Percentiles rank a stretch among this genome's conserved stretches.
These are phyloP conservation scores for Aspergillus transmontanensis DNA, from an alignment of 2,329 filamentous ascomycete genomes.

Conservation along the genomic window DNA sequence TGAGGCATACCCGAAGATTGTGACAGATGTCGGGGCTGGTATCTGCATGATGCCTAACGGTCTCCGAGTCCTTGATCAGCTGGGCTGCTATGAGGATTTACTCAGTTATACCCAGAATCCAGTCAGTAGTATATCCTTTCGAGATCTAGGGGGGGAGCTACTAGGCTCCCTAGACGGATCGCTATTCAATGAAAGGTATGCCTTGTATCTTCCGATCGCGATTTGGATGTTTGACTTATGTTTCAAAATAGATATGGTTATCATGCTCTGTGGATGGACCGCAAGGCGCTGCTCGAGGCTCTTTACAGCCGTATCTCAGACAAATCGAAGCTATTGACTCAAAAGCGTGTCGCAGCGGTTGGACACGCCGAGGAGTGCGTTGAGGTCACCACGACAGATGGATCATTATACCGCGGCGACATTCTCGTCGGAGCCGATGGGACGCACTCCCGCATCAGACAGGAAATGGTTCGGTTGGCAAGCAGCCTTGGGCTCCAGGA, in stretches of 20 bases:
- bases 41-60: slow-evolving; percentile 52
- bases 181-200: background rate
- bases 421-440: slow-evolving; percentile 48
- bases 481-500: slow-evolving; percentile 12
- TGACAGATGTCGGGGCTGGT: slow-evolving; percentile 50
- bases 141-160: background rate
- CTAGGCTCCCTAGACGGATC: background rate
- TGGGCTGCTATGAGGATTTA: slow-evolving; percentile 36
- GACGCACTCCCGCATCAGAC: slow-evolving; percentile 41
- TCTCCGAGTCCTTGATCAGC: slow-evolving; percentile 53
- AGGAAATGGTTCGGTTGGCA: slow-evolving; percentile 33
- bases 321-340: slow-evolving; percentile 22
- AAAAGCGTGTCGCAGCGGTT: slow-evolving; percentile 17
- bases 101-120: background rate
- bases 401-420: slow-evolving; percentile 25
- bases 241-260: slow-evolving; percentile 22
- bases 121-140: background rate
- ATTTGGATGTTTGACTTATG: background rate
- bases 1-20: slow-evolving; percentile 40
- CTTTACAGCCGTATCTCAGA: slow-evolving; percentile 29
- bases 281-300: slow-evolving; percentile 26
- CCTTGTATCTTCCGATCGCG: background rate
- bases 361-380: slow-evolving; percentile 5
- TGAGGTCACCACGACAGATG: slow-evolving; percentile 15
- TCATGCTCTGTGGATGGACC: slow-evolving; percentile 25